Evolutionary conservation across 2,329 filamentous ascomycete species (phyloP).

Genomic region (Nemania sp.): DNA sequence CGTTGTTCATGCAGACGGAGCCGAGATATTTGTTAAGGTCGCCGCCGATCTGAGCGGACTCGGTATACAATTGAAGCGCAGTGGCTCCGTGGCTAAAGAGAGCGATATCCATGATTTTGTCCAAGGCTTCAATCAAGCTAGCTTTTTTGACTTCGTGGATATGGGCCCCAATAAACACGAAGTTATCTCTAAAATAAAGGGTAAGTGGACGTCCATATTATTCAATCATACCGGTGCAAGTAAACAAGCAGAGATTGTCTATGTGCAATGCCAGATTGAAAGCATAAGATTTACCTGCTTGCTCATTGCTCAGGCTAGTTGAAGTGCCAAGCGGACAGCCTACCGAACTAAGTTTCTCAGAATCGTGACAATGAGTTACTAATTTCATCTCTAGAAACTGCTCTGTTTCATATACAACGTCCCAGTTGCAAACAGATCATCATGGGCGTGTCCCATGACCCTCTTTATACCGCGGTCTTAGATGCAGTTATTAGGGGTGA

Average conservation of each 20-base stretch:
- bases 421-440: constrained; percentile 64
- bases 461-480: constrained; percentile 62
- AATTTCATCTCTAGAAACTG: constrained; percentile 45
- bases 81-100: constrained; percentile 50
- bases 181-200: constrained; percentile 63
- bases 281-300: too few relatives aligned
- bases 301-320: not conserved
- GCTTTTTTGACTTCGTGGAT: constrained; percentile 66
- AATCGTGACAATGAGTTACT: constrained; percentile 6
- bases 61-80: constrained; percentile 51
- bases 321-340: not conserved
- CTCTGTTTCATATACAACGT: constrained; percentile 62
- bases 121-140: constrained; percentile 61
- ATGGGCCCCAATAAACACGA: constrained; percentile 62
- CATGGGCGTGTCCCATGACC: constrained; percentile 64
- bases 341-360: not conserved
- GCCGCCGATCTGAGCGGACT: constrained; percentile 59
- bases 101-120: constrained; percentile 59
- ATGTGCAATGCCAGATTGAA: too few relatives aligned
- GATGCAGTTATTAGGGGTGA: constrained; percentile 56
- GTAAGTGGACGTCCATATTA: constrained; percentile 40
- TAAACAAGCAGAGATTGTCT: too few relatives aligned
- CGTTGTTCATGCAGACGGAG: constrained; percentile 49
- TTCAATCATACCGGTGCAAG: too few relatives aligned
- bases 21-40: constrained; percentile 60